Percentiles rank a stretch among this genome's conserved stretches.
Evolutionary conservation across 1,139 yeast species (phyloP).

Genomic region (Spathaspora sp.): DNA sequence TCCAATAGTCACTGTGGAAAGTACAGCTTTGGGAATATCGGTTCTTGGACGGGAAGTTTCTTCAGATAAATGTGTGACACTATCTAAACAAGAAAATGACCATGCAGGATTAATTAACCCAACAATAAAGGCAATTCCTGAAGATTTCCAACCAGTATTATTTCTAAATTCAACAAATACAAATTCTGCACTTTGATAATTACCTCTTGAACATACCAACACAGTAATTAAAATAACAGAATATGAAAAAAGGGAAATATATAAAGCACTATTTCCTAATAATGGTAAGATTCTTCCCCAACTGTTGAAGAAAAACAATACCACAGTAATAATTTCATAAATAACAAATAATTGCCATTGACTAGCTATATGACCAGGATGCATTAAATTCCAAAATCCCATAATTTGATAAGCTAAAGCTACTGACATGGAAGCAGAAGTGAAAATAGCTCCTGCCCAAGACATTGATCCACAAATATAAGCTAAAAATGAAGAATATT

Average conservation of each 20-base stretch:
- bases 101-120: conserved; percentile 46
- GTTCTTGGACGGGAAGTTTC: conserved; percentile 37
- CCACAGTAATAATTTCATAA: conserved; percentile 39
- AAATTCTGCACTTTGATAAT: conserved; percentile 35
- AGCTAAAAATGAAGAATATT: conserved; percentile 46
- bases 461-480: conserved; percentile 57
- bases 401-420: conserved; percentile 48
- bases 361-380: conserved; percentile 35
- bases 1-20: conserved; percentile 45
- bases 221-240: conserved; percentile 36
- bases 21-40: conserved; percentile 42
- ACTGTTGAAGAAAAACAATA: conserved; percentile 36
- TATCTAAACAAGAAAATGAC: conserved; percentile 45
- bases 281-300: conserved; percentile 37
- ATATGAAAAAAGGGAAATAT: conserved; percentile 38
- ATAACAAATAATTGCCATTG: conserved; percentile 55
- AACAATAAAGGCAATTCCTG: conserved; percentile 45
- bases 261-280: conserved; percentile 36
- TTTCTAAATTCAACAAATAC: conserved; percentile 39
- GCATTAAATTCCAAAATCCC: conserved; percentile 49
- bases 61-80: conserved; percentile 45
- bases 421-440: conserved; percentile 54
- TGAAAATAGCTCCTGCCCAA: conserved; percentile 58
- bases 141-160: conserved; percentile 40
- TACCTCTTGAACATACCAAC: conserved; percentile 36